Evolutionary conservation across 352 stramenopile genomes (phyloP).

Genomic region (Aphanomyces invadans): DNA sequence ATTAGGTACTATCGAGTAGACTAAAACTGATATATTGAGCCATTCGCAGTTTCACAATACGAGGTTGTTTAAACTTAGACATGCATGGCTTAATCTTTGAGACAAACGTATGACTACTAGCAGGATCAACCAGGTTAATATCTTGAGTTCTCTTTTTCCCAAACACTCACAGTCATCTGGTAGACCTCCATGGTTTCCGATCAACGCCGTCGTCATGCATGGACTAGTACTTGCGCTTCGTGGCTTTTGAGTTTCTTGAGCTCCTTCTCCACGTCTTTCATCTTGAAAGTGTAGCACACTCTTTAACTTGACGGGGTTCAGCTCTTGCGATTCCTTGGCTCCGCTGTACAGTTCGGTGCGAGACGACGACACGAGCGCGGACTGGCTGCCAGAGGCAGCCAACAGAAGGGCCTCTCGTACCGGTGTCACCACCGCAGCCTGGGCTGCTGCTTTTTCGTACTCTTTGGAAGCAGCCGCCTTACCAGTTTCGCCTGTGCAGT

Average conservation of each 20-base stretch:
- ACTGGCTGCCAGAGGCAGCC: slow-evolving; percentile 15
- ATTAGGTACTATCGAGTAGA: too few relatives aligned
- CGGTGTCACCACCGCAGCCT: slow-evolving; percentile 27
- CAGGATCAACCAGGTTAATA: too few relatives aligned
- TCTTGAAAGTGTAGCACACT: too few relatives aligned
- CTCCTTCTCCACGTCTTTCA: slow-evolving; percentile 78
- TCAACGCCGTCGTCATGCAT: slow-evolving; percentile 86
- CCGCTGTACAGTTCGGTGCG: slow-evolving; percentile 88
- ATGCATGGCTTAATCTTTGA: too few relatives aligned
- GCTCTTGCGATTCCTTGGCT: slow-evolving; percentile 47
- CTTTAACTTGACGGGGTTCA: slow-evolving; percentile 84
- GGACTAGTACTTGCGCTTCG: slow-evolving; percentile 96
- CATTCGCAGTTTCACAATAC: too few relatives aligned
- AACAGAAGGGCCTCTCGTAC: slow-evolving; percentile 10
- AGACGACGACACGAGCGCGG: slow-evolving; percentile 36
- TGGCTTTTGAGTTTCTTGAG: slow-evolving; percentile 34
- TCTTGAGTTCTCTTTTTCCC: too few relatives aligned
- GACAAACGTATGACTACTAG: too few relatives aligned
- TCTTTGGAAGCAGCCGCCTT: slow-evolving; percentile 53
- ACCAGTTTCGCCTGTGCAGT: slow-evolving; percentile 92
- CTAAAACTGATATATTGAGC: too few relatives aligned
- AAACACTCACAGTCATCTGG: too few relatives aligned
- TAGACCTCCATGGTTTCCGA: slow-evolving; percentile 96
- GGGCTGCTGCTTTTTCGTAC: slow-evolving; percentile 3
- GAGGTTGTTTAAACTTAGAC: too few relatives aligned